phyloP scores from a whole-genome alignment of 768 basidiomycete genomes.

The Amanita muscaria region DNA sequence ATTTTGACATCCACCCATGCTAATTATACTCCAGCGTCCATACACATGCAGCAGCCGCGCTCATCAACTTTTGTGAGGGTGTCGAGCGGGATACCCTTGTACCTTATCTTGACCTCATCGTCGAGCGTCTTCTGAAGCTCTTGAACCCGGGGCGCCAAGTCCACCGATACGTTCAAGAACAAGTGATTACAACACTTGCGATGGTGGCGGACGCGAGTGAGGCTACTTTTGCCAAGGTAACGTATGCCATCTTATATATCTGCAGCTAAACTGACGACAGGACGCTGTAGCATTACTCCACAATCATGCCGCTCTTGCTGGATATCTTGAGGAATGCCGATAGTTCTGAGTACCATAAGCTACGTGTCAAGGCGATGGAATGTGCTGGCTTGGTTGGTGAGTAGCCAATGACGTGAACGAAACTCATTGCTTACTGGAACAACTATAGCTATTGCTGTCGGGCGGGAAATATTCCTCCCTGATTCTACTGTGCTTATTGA shows the following conservation, averaged over 20 bases:
- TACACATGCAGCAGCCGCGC: conserved; percentile 76
- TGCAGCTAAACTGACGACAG: neutral
- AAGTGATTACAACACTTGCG: conserved; percentile 79
- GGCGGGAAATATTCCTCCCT: conserved; percentile 65
- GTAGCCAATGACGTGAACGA: conserved; percentile 13
- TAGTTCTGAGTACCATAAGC: conserved; percentile 52
- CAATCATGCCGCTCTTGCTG: conserved; percentile 76
- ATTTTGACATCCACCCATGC: too few species aligned
- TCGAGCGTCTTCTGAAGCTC: conserved; percentile 61
- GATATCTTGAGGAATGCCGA: conserved; percentile 69
- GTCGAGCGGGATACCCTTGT: conserved; percentile 64
- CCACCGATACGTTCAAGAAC: conserved; percentile 72
- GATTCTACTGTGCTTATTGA: conserved; percentile 69
- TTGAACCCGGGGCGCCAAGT: conserved; percentile 42
- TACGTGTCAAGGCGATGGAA: conserved; percentile 84
- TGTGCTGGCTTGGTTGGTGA: conserved; percentile 80
- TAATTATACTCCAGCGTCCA: too few species aligned
- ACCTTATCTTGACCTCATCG: conserved; percentile 74
- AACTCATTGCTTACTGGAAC: neutral
- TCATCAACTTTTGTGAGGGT: conserved; percentile 89
- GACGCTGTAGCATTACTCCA: conserved; percentile 50
- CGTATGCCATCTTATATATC: neutral
- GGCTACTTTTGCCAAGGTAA: conserved; percentile 62
- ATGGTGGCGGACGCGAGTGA: conserved; percentile 88
- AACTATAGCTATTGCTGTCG: conserved; percentile 72